phyloP scores from a whole-genome alignment of 495 filamentous ascomycete species.

The Daldinia loculata region DNA sequence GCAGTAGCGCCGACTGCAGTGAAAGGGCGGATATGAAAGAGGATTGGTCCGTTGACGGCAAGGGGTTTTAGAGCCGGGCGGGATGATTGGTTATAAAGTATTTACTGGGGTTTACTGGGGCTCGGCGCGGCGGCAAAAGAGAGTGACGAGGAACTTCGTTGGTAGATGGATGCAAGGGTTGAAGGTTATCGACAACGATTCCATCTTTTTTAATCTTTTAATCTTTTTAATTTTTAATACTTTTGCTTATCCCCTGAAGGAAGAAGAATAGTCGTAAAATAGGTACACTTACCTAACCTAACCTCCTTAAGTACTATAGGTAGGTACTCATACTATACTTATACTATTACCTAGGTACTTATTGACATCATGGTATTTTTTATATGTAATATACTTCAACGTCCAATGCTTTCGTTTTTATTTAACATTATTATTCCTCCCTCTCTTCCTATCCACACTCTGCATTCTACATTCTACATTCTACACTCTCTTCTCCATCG shows the following conservation, averaged over 20 bases:
- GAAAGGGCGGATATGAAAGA: slow-evolving; percentile 29
- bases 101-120: slow-evolving; percentile 41
- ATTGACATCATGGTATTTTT: neutral
- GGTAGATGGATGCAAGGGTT: slow-evolving; percentile 43
- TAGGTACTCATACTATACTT: no score
- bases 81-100: slow-evolving; percentile 41
- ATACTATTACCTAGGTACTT: neutral
- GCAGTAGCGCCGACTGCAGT: slow-evolving; percentile 45
- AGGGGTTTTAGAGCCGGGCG: slow-evolving; percentile 28
- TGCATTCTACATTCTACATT: neutral
- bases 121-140: slow-evolving; percentile 43
- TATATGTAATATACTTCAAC: neutral
- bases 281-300: neutral
- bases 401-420: neutral
- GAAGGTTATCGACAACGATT: slow-evolving; percentile 14
- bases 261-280: neutral
- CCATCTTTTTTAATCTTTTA: slow-evolving; percentile 10
- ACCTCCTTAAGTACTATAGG: no score
- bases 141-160: slow-evolving; percentile 43
- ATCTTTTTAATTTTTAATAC: neutral
- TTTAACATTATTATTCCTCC: slow-evolving; percentile 5
- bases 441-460: slow-evolving; percentile 5
- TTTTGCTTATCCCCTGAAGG: neutral
- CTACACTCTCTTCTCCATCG: slow-evolving; percentile 20
- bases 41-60: slow-evolving; percentile 38